A percentile compares a stretch with the other conserved stretches of the same genome.
These are phyloP conservation scores for Trichoderma endophyticum DNA, from an alignment of 2,329 filamentous ascomycete species.

Conservation along the genomic window DNA sequence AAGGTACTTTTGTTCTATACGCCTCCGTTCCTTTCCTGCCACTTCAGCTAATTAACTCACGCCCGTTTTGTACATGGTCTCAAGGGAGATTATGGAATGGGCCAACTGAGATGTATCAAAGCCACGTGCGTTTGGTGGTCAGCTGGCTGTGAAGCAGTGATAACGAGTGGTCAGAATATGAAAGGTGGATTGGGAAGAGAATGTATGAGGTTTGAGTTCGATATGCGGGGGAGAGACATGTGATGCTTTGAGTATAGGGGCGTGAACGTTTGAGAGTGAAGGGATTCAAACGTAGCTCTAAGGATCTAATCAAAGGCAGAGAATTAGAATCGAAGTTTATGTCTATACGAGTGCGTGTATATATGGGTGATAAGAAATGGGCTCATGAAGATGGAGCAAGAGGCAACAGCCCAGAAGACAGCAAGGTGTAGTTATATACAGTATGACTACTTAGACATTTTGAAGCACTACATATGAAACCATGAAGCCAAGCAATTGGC, in stretches of 20 bases:
- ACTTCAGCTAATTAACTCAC: not conserved
- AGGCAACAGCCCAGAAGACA: not conserved
- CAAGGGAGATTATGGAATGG: constrained; percentile 9
- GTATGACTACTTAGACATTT: not conserved
- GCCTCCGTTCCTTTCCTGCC: not conserved
- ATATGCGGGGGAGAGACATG: constrained; percentile 9
- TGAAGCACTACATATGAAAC: not conserved
- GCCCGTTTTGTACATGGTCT: not conserved
- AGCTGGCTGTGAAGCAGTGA: not conserved
- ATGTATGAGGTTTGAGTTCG: not conserved
- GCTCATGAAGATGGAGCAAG: not conserved
- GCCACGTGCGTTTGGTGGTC: not conserved
- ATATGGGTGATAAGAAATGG: not conserved
- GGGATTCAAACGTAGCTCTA: not conserved
- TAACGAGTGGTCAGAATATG: not conserved
- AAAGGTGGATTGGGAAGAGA: not conserved
- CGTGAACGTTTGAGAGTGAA: not conserved
- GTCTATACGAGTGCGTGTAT: too few species aligned
- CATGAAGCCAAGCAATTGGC: not conserved
- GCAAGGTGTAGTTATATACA: not conserved
- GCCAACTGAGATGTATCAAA: not conserved
- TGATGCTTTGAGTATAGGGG: not conserved
- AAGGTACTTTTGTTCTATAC: not conserved
- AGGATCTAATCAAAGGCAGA: not conserved
- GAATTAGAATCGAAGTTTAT: not conserved